Conservation (phyloP, 306 rosid species). For the Arachis hypogaea region DNA sequence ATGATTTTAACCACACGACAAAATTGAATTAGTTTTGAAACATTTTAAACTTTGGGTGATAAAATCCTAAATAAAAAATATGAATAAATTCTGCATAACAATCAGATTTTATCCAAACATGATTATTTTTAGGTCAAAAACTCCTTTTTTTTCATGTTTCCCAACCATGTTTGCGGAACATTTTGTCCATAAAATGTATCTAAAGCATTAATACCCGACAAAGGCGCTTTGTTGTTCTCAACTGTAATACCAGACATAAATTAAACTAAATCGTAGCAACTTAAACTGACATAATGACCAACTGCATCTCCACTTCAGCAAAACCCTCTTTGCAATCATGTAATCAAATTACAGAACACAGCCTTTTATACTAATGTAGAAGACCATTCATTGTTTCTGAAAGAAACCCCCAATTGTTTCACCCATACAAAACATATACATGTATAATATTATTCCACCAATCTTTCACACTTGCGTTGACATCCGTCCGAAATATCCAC, state of each 20-base stretch:
- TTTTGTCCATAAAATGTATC: slow-evolving; percentile 4
- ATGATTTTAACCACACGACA: no score
- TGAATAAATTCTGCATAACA: no score
- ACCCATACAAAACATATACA: slow-evolving; percentile 55
- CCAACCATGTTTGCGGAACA: background rate
- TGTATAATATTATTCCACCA: slow-evolving; percentile 49
- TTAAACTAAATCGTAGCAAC: background rate
- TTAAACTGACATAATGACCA: slow-evolving; percentile 14
- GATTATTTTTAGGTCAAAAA: no score
- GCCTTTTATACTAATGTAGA: slow-evolving; percentile 15
- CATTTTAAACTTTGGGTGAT: no score
- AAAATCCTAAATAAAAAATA: no score
- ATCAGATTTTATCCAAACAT: no score
- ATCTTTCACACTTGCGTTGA: slow-evolving; percentile 45
- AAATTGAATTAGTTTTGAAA: no score
- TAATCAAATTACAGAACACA: background rate
- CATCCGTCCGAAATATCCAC: slow-evolving; percentile 56
- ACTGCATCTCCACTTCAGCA: background rate
- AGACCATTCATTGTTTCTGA: slow-evolving; percentile 34
- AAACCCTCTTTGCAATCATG: background rate
- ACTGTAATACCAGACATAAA: background rate
- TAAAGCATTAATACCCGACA: background rate
- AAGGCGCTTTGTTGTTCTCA: background rate
- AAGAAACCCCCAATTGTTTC: slow-evolving; percentile 34
- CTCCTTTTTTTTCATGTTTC: no score